Conservation (phyloP, 441 rosid species). For the Aleurites moluccanus region DNA sequence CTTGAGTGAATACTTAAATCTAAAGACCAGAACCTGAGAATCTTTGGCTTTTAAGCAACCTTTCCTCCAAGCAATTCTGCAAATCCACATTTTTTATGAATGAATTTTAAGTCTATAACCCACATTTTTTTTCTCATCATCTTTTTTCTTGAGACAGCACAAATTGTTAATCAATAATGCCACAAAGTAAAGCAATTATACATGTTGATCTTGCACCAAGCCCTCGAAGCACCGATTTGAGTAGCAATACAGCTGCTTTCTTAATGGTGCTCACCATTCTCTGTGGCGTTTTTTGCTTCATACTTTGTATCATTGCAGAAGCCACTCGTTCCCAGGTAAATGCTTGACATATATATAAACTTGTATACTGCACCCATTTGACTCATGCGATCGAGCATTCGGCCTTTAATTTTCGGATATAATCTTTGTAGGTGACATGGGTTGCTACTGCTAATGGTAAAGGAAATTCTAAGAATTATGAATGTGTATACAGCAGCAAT, state of each 20-base stretch:
- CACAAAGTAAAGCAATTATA: slow-evolving; percentile 61
- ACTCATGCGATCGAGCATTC: neutral
- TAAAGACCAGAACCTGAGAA: slow-evolving; percentile 52
- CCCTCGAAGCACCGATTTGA: slow-evolving; percentile 52
- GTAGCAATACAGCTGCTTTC: slow-evolving; percentile 66
- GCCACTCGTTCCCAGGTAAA: slow-evolving; percentile 83
- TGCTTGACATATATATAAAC: neutral
- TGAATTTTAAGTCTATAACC: slow-evolving; percentile 1
- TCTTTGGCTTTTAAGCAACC: slow-evolving; percentile 92
- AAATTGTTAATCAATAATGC: slow-evolving; percentile 34
- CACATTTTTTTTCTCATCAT: slow-evolving; percentile 8
- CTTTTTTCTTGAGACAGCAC: slow-evolving; percentile 23
- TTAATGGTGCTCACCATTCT: slow-evolving; percentile 55
- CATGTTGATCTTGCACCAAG: slow-evolving; percentile 80
- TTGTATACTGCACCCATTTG: no score
- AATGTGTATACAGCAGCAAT: slow-evolving; percentile 70
- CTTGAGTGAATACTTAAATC: slow-evolving; percentile 33
- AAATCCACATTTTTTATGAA: slow-evolving; percentile 26
- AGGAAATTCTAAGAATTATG: slow-evolving; percentile 28
- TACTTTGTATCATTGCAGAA: slow-evolving; percentile 87
- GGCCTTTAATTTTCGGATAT: neutral
- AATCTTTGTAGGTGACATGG: slow-evolving; percentile 52
- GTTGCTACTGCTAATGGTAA: slow-evolving; percentile 17
- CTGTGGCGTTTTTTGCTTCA: slow-evolving; percentile 72
- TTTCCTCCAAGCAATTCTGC: slow-evolving; percentile 79